A percentile compares a stretch with the other conserved stretches of the same genome.
Conservation (phyloP, 176 grass and related monocot genomes). For the Musa troglodytarum region DNA sequence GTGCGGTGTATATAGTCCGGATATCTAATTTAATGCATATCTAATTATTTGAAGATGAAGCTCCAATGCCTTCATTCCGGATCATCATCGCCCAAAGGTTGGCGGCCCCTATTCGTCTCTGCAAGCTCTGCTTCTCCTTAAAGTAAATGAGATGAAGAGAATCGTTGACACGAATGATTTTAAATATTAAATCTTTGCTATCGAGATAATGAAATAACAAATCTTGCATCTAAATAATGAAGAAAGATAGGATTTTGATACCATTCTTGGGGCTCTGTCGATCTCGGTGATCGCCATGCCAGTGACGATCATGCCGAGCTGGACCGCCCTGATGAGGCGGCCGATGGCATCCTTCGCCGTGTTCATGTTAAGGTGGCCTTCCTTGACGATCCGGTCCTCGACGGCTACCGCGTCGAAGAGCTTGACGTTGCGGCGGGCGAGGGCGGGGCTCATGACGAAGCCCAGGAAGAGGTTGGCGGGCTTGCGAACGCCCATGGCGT, state of each 20-base stretch:
- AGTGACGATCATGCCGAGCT: slow-evolving; percentile 83
- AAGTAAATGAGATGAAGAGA: too few relatives aligned
- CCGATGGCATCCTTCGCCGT: slow-evolving; percentile 68
- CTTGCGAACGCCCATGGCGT: slow-evolving; percentile 80
- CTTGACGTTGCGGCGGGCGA: slow-evolving; percentile 78
- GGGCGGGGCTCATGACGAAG: slow-evolving; percentile 67
- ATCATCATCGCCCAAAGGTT: too few relatives aligned
- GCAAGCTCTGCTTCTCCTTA: too few relatives aligned
- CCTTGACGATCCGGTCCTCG: slow-evolving; percentile 74
- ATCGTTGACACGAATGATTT: too few relatives aligned
- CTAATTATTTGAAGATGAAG: too few relatives aligned
- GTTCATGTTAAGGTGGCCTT: slow-evolving; percentile 69
- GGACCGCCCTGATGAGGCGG: slow-evolving; percentile 61
- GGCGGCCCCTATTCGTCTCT: too few relatives aligned
- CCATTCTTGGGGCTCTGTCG: slow-evolving; percentile 80
- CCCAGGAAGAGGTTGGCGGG: slow-evolving; percentile 82
- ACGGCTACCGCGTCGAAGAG: slow-evolving; percentile 83
- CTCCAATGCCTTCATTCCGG: too few relatives aligned
- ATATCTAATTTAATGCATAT: too few relatives aligned
- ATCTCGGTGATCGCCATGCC: slow-evolving; percentile 97
- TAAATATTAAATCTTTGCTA: too few relatives aligned
- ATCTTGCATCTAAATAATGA: too few relatives aligned
- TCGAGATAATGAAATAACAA: too few relatives aligned
- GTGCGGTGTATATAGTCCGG: too few relatives aligned
- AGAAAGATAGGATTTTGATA: slow-evolving; percentile 5